These are phyloP conservation scores for Verticillium nonalfalfae DNA, from an alignment of 2,329 filamentous ascomycete species.

Conservation along the genomic window DNA sequence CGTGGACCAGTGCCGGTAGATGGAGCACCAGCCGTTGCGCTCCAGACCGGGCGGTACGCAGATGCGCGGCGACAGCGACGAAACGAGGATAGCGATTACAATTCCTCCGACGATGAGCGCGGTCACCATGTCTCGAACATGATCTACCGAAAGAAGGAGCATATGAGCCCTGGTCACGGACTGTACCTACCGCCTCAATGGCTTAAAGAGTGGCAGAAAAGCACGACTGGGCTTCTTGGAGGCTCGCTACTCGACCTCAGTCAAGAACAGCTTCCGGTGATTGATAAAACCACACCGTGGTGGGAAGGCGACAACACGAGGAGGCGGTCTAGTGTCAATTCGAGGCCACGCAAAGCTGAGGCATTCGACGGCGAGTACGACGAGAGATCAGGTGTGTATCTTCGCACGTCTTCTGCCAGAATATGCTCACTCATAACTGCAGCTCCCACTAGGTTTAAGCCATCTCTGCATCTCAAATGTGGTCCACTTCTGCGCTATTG, in stretches of 20 bases:
- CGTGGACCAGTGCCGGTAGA: neutral
- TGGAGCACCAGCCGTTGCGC: conserved; percentile 2
- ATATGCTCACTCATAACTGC: neutral
- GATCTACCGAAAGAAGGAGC: conserved; percentile 33
- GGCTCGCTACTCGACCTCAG: conserved; percentile 55
- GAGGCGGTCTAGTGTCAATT: conserved; percentile 38
- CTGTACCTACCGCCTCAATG: conserved; percentile 54
- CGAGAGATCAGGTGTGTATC: conserved; percentile 44
- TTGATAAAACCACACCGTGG: conserved; percentile 59
- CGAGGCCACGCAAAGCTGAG: conserved; percentile 49
- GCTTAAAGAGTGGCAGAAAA: conserved; percentile 69
- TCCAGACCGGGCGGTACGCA: conserved; percentile 3
- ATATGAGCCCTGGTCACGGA: conserved; percentile 41
- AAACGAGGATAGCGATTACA: neutral
- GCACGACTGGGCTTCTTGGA: conserved; percentile 53
- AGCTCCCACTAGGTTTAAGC: conserved; percentile 70
- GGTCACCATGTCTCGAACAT: conserved; percentile 25
- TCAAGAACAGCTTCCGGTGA: conserved; percentile 21
- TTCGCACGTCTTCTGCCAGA: neutral
- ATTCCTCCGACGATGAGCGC: conserved; percentile 16
- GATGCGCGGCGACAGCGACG: neutral
- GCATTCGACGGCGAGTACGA: conserved; percentile 64
- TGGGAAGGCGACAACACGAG: conserved; percentile 59
- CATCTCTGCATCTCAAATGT: conserved; percentile 78
- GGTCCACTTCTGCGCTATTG: conserved; percentile 87